Base-by-base conservation (phyloP, 2,329 filamentous ascomycete genomes). In the Hypoxylon sp. region DNA sequence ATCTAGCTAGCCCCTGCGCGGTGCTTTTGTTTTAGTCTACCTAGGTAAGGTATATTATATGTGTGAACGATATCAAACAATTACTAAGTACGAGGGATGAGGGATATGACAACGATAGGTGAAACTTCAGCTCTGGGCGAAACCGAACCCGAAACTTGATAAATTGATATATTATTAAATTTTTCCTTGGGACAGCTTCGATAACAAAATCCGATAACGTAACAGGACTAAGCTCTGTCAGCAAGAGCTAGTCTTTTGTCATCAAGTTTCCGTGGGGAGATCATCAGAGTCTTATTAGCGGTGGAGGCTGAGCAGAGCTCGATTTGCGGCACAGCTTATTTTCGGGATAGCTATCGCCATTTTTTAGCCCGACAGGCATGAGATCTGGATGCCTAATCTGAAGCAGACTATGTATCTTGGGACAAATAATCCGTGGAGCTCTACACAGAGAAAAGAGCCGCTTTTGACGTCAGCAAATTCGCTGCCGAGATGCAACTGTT, bases 131-230 rank as follows among this genome's bases (percentile, higher is more conserved):
- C 26, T 29, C 39, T 26, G 31, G 35, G 14, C 42, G 48, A 57
- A 57, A 31, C 53, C 47, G 46, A 29, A 8, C 13, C 31, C 46
- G 53, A 37, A 50, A 35, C 22, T 19, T 22, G 26, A 29, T n/a
- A 29, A 53, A 22, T 50, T 31, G 35, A 47, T 57, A 47, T 26
- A 58, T 24, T 37, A 62, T 26, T n/a, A 51, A 52, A 51, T 19
- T 8, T 42, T 35, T 39, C 33, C 31, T n/a, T 51, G 37, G 52
- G 42, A 31, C 17, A 52, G n/a, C 37, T 47, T 10, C 8, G 51
- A 22, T 65, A 62, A 62, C 44, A 35, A 55, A 29, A 67, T 63
- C 53, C 19, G 52, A 69, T 63, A 65, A 61, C 60, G 63, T 70
- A 70, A 70, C 51, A 17, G 19, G 8, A 22, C 44, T 50, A 29